These are phyloP conservation scores for Trichosporon asahii DNA, from an alignment of 1,284 basidiomycete species.

Conservation along the genomic window DNA sequence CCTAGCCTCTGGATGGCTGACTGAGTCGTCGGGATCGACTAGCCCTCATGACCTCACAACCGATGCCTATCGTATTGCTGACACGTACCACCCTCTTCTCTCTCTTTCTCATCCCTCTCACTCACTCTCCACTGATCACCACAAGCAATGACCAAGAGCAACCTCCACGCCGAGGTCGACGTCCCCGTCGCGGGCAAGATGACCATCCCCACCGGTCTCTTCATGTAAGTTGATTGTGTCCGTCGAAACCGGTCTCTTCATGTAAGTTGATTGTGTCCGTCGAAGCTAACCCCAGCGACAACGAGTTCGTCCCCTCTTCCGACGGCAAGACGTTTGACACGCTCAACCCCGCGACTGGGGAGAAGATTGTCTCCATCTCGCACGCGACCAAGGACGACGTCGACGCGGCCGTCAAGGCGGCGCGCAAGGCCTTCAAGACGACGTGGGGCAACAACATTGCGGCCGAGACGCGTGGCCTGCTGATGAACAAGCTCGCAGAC, in stretches of 20 bases:
- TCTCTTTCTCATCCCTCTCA: background rate
- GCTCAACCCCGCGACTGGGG: conserved; percentile 57
- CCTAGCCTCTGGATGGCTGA: background rate
- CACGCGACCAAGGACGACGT: conserved; percentile 60
- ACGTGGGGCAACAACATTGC: conserved; percentile 87
- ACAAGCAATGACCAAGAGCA: conserved; percentile 13
- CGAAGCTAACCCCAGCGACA: conserved; percentile 30
- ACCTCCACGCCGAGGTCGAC: conserved; percentile 26
- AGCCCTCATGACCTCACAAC: no score
- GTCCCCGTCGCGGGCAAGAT: conserved; percentile 51
- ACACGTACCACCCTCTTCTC: background rate
- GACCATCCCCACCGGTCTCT: conserved; percentile 71
- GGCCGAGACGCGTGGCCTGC: conserved; percentile 68
- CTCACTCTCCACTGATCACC: conserved; percentile 7
- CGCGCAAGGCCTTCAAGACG: conserved; percentile 73
- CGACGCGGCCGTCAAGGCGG: conserved; percentile 75
- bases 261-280: conserved; percentile 44
- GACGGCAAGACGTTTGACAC: conserved; percentile 33
- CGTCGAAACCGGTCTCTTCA: conserved; percentile 64
- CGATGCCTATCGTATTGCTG: background rate
- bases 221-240: conserved; percentile 58
- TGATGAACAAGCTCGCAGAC: conserved; percentile 83
- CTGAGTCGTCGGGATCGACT: no score
- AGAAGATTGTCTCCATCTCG: conserved; percentile 43
- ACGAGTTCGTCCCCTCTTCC: conserved; percentile 37